Evolutionary conservation across 192 early-diverging fungal species (phyloP), one percentile per base, ranked within the genome.

Genomic region (Coemansia sp.): DNA sequence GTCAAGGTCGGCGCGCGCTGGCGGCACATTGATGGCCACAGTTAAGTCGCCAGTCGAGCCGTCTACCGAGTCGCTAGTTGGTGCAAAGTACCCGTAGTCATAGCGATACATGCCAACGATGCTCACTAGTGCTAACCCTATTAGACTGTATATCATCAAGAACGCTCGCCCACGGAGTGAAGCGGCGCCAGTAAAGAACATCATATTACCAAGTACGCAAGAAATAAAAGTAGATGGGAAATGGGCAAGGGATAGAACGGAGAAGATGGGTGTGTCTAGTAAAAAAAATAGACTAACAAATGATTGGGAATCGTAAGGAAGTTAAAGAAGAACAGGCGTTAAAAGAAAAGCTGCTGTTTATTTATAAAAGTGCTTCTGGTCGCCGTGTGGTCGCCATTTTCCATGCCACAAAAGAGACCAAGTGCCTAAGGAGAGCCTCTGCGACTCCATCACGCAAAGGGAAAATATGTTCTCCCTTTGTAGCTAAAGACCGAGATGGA

Each of bases 1-100:
- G 18, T 53, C 68, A 59, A 80, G 68, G 12, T n/a, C 2, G 2
- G 4, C 5, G 44, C n/a, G 44, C 44, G 13, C 44, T 47, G 5
- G 1, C 18, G 6, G n/a, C n/a, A 8, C 15, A 18, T 4, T 47
- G 9, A 40, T 8, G 34, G 7, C 8, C 34, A 35, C 34, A 8
- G 34, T 1, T 8, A 8, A 35, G 34, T 1, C 7, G 34, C 34
- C 7, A 7, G 34, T 34, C 34, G 34, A 34, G 24, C 1, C 24
- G 24, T 24, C 24, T 24, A 24, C 24, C 24, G 24, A 24, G 34
- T 8, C 34, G 34, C 6, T 6, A 35, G 34, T 35, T 35, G 34
- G 34, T 20, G 20, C n/a, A 53, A 27, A 29, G 27, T 24, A 22
- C 22, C 10, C 24, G 22, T 53, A 27, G 24, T 53, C 27, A 11